These are phyloP conservation scores for Huntiella moniliformis DNA, from an alignment of 2,329 filamentous ascomycete species.

Conservation along the genomic window DNA sequence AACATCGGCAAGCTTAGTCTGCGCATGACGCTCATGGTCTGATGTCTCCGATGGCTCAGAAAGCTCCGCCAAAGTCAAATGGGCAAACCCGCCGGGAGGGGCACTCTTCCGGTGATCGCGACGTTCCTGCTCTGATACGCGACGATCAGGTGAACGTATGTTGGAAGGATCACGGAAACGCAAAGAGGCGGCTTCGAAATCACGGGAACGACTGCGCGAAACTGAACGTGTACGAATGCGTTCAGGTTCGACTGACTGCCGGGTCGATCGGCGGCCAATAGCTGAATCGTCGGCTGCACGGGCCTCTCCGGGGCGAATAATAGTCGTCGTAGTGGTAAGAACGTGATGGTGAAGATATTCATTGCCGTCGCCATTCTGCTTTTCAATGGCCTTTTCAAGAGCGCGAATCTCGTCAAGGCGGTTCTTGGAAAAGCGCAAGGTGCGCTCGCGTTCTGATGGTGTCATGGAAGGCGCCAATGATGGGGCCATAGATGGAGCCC, in stretches of 20 bases:
- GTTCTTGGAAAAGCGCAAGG: conserved; percentile 13
- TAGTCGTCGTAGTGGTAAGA: conserved; percentile 10
- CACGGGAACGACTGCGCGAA: conserved; percentile 5
- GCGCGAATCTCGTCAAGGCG: conserved; percentile 20
- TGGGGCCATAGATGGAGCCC: neutral
- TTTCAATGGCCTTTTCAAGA: conserved; percentile 18
- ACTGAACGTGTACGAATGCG: neutral
- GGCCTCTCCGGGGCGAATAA: conserved; percentile 5
- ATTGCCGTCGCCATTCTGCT: conserved; percentile 11
- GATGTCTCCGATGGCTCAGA: conserved; percentile 8
- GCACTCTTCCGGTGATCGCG: conserved; percentile 9
- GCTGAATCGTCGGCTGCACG: conserved; percentile 3
- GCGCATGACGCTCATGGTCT: neutral
- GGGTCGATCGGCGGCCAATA: conserved; percentile 1
- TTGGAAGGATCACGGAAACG: conserved; percentile 2
- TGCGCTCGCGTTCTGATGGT: neutral
- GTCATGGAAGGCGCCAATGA: neutral
- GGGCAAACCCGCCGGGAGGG: conserved; percentile 1
- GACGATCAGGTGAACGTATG: conserved; percentile 5
- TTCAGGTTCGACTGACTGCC: conserved; percentile 5
- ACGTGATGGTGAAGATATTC: conserved; percentile 11
- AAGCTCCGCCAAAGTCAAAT: conserved; percentile 6
- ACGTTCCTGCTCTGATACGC: conserved; percentile 5
- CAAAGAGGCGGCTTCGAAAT: neutral
- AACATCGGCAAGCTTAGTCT: conserved; percentile 29